phyloP scores from a whole-genome alignment of 2,329 filamentous ascomycete genomes.

The Raffaelea albimanens region DNA sequence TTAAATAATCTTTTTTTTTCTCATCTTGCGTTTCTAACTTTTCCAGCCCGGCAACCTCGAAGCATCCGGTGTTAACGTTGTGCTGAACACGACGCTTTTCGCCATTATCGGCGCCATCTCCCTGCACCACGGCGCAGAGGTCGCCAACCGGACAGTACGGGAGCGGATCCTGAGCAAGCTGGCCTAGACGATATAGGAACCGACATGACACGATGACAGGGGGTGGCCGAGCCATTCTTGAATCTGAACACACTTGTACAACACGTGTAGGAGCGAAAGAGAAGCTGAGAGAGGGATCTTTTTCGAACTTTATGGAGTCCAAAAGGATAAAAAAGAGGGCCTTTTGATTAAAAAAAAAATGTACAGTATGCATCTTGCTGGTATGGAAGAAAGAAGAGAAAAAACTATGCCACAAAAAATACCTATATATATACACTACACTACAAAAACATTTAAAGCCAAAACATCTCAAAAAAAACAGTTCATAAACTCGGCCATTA shows the following conservation, averaged over 20 bases:
- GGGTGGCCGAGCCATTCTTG: no score
- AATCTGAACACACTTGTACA: no score
- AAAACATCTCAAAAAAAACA: no score
- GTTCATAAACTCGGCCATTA: no score
- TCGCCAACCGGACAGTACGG: slow-evolving; percentile 64
- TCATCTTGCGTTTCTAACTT: not conserved
- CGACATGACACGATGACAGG: not conserved
- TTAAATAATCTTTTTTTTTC: slow-evolving; percentile 9
- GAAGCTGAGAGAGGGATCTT: no score
- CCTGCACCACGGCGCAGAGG: slow-evolving; percentile 74
- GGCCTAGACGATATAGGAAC: slow-evolving; percentile 4
- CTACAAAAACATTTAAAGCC: not conserved
- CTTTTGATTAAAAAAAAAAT: not conserved
- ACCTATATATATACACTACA: not conserved
- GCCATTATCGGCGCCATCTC: slow-evolving; percentile 82
- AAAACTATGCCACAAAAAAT: no score
- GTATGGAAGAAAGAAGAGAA: no score
- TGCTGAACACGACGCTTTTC: slow-evolving; percentile 70
- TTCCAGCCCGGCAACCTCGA: slow-evolving; percentile 54
- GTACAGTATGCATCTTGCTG: slow-evolving; percentile 4
- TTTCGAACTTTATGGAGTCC: no score
- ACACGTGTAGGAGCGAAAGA: no score
- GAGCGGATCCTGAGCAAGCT: slow-evolving; percentile 59
- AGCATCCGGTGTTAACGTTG: slow-evolving; percentile 62
- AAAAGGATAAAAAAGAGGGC: no score